Evolutionary conservation across 208 protist genomes (phyloP), one percentile per base, ranked within the genome.

Genomic region (Trypanosoma cruzi): DNA sequence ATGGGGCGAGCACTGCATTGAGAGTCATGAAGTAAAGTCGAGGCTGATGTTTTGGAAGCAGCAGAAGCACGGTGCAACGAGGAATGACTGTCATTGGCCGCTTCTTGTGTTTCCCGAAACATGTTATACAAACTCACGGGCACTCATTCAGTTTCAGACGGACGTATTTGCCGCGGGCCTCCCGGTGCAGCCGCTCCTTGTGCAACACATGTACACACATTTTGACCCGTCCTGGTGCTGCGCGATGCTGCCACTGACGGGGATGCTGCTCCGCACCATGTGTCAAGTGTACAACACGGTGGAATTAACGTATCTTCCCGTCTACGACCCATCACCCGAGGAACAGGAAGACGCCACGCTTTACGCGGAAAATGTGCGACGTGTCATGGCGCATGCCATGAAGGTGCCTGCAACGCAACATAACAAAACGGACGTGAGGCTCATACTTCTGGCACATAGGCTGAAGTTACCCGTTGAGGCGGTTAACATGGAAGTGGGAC

Each of bases 31-130:
- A n/a, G n/a, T n/a, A 31, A 37, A 37, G 62, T 22, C 10, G 14
- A 49, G 22, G 18, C 11, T 2, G 18, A 24, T n/a, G 1, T 18
- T 42, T 16, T 4, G 4, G 44, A 49, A 49, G n/a, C n/a, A n/a
- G n/a, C 14, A 5, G 31, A 18, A 64, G 4, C 4, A 8, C 7
- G 18, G 37, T 53, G 26, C 6, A 28, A 2, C 6, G 59, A 24
- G 18, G 22, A 5, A 36, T 22, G 49, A 26, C 34, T 71, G n/a
- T n/a, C n/a, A n/a, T 32, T 32, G 24, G 22, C 74, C 77, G 10
- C 13, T 82, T 44, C 16, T 73, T 29, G 61, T 92, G 10, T 92
- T 89, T 49, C 86, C 86, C 28, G 86, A 92, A 50, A 78, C 77
- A 3, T 88, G 85, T 14, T 88, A 72, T 4, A 87, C 84, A 20